Conservation (phyloP, 1,284 basidiomycete species). For the Malassezia vespertilionis region DNA sequence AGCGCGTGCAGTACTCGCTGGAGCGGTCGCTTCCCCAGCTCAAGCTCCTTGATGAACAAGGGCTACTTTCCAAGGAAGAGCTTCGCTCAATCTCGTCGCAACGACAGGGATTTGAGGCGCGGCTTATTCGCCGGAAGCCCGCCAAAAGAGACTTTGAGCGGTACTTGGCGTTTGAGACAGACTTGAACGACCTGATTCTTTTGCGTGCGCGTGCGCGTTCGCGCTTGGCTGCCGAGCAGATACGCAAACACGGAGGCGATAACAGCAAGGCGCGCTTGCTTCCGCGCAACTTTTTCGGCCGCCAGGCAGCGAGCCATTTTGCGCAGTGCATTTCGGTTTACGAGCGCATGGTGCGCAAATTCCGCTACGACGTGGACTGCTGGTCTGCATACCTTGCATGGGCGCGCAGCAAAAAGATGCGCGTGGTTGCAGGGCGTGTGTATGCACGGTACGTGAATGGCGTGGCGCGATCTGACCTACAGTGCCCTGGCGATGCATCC, state of each 20-base stretch:
- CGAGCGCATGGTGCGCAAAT: conserved; percentile 75
- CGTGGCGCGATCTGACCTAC: not conserved
- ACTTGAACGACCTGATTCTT: conserved; percentile 26
- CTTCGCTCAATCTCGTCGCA: conserved; percentile 67
- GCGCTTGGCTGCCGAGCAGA: conserved; percentile 1
- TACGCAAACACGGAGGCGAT: not conserved
- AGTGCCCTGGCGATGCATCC: conserved; percentile 73
- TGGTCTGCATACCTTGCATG: conserved; percentile 82
- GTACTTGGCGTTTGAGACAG: conserved; percentile 85
- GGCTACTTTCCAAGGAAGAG: conserved; percentile 68
- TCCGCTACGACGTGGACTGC: conserved; percentile 72
- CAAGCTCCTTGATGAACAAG: conserved; percentile 78
- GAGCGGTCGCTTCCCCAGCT: conserved; percentile 95
- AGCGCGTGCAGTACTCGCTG: conserved; percentile 85
- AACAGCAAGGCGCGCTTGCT: conserved; percentile 16
- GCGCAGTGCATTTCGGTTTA: conserved; percentile 75
- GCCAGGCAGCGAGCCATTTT: conserved; percentile 47
- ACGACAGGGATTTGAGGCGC: conserved; percentile 70
- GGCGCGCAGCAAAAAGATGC: conserved; percentile 68
- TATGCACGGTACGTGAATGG: conserved; percentile 48
- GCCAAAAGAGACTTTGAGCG: conserved; percentile 79
- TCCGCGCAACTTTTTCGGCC: conserved; percentile 24
- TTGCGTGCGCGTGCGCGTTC: conserved; percentile 23
- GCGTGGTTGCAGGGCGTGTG: conserved; percentile 60
- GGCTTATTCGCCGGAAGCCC: conserved; percentile 68